A percentile compares a stretch with the other conserved stretches of the same genome.
These are phyloP conservation scores for Entamoeba histolytica DNA, from an alignment of 208 protist species.

Conservation along the genomic window DNA sequence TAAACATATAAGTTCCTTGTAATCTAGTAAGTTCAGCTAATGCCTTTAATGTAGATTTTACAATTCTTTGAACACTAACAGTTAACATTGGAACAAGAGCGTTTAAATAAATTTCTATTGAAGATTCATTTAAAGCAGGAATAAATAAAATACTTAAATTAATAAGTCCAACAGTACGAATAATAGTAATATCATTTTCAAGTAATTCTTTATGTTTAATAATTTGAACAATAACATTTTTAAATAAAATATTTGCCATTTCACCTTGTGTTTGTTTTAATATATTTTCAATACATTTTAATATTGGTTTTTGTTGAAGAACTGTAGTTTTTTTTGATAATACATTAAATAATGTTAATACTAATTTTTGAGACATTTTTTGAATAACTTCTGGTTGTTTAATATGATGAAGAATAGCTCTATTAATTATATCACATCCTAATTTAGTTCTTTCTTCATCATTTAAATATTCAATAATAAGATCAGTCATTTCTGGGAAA, in stretches of 20 bases:
- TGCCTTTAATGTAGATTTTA: not conserved
- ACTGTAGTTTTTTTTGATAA: not conserved
- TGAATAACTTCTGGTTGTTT: not conserved
- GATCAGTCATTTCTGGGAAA: not conserved
- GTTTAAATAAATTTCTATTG: not conserved
- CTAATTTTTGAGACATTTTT: not conserved
- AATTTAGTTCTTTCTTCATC: not conserved
- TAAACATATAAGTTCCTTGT: not conserved
- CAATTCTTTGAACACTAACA: not conserved
- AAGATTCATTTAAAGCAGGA: not conserved
- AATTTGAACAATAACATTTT: not conserved
- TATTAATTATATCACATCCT: not conserved
- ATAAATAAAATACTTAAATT: not conserved
- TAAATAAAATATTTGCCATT: not conserved
- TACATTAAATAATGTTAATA: not conserved
- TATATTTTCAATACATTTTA: not conserved
- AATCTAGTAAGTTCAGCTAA: not conserved
- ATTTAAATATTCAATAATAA: not conserved
- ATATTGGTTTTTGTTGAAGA: not conserved
- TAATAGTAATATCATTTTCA: not conserved
- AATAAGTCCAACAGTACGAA: not conserved
- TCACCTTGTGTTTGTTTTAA: not conserved
- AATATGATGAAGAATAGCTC: not conserved
- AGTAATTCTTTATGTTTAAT: not conserved
- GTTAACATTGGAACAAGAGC: not conserved